Evolutionary conservation across 331 rosid species (phyloP).

Genomic region (Acacia concinna): DNA sequence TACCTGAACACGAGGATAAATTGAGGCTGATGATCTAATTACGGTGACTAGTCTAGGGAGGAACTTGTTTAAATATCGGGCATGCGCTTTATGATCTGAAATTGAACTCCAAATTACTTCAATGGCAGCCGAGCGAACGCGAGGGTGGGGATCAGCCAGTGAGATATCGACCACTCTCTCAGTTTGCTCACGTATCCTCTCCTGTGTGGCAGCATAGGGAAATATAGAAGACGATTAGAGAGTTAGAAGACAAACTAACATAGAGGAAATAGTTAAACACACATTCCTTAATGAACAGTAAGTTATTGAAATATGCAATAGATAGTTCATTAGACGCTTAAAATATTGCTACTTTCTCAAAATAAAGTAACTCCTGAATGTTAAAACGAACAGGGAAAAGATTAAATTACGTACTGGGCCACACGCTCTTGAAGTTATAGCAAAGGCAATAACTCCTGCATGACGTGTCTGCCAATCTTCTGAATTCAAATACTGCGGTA

Average conservation of each 20-base stretch:
- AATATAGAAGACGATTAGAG: not conserved
- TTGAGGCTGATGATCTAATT: not conserved
- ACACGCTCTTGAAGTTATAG: not conserved
- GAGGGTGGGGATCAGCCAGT: constrained; percentile 25
- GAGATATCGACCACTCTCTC: not conserved
- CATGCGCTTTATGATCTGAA: not conserved
- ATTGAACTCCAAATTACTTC: not conserved
- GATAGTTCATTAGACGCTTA: not conserved
- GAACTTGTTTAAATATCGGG: constrained; percentile 4
- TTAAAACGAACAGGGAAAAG: not conserved
- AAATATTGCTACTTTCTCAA: not conserved
- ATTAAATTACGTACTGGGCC: constrained; percentile 10
- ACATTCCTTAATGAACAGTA: not conserved
- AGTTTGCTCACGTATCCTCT: not conserved
- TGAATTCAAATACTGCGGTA: not conserved
- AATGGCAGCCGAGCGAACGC: constrained; percentile 30
- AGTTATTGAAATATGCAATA: not conserved
- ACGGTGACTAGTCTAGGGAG: constrained; percentile 3
- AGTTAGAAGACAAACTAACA: too few species aligned
- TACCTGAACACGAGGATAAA: constrained; percentile 30
- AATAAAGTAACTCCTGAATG: not conserved
- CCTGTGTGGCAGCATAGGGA: constrained; percentile 4
- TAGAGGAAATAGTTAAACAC: not conserved
- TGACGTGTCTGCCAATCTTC: constrained; percentile 29
- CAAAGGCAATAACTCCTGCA: constrained; percentile 15